Base-by-base conservation (phyloP, 2,329 filamentous ascomycete species). In the Talaromyces albobiverticillius region DNA sequence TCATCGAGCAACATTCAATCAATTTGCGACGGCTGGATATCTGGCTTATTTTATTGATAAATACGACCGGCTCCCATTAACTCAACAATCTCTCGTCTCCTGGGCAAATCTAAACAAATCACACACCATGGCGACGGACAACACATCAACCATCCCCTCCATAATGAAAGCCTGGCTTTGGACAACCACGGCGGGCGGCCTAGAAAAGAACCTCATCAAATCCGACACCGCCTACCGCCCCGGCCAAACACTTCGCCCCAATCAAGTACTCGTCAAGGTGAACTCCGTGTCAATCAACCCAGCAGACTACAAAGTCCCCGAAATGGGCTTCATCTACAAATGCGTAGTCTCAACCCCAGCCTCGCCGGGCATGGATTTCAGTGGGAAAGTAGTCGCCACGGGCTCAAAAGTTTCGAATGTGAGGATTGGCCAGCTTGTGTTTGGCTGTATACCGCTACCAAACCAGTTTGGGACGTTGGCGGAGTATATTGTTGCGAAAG, bases 291-390 rank as follows among this genome's bases (percentile, higher is more conserved):
- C 79, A 22, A 64, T 87, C 59, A 88, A 87, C 64, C 84, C 84
- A 0, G 80, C 80, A 25, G 86, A 88, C 74, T 81, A 84, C 76
- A 88, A 88, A 67, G 59, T 82, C 2, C 74, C 81, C 9, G 83
- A 87, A 62, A 42, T 77, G 25, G 67, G 76, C 0, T 20, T 77
- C 2, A 53, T 80, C 5, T 65, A 66, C 1, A 69, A 72, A 3
- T 57, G 74, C 20, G 34, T 75, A 1, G 66, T 79, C 46, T 62
- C 67, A 22, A 67, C 65, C 4, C 76, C 78, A 0, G 77, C 76
- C 2, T 74, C 74, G 1, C 81, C 81, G 0, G 77, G 78, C 0
- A 70, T 79, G 62, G 79, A 82, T 64, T 81, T 79, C 53, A 71
- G 69, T 55, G 78, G 79, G 0, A 71, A 71, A 8, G 68, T 80